Conservation (phyloP, 1,284 basidiomycete genomes). For the Cutaneotrichosporon sp. region DNA sequence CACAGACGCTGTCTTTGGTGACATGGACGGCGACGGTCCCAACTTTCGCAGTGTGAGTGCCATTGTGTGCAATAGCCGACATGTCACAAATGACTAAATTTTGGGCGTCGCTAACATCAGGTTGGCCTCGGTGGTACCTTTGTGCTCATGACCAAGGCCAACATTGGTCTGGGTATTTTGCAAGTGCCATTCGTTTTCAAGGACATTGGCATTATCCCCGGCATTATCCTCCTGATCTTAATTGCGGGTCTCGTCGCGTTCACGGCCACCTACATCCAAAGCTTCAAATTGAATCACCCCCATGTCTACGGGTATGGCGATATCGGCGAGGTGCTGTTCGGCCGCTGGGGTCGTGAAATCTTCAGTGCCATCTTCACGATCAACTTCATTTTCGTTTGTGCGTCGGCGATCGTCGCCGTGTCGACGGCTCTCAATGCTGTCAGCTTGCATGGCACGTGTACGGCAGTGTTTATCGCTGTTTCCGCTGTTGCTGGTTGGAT, state of each 20-base stretch:
- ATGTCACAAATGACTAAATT: too few species aligned
- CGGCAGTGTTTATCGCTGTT: constrained; percentile 40
- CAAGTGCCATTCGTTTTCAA: constrained; percentile 32
- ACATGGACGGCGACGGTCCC: constrained; percentile 20
- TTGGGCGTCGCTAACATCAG: not conserved
- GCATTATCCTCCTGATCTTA: constrained; percentile 27
- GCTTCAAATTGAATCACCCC: constrained; percentile 28
- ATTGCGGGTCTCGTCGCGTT: constrained; percentile 36
- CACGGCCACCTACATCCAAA: constrained; percentile 26
- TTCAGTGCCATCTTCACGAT: constrained; percentile 4
- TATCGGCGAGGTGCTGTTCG: constrained; percentile 20
- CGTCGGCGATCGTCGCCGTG: constrained; percentile 31
- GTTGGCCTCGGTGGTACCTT: constrained; percentile 13
- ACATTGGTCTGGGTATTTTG: constrained; percentile 34
- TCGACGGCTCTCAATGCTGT: constrained; percentile 48
- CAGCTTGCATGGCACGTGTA: constrained; percentile 39
- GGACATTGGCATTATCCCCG: constrained; percentile 28
- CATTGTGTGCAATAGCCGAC: too few species aligned
- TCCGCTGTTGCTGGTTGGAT: constrained; percentile 27
- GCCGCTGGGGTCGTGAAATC: constrained; percentile 17
- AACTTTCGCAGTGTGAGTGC: constrained; percentile 25
- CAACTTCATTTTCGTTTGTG: constrained; percentile 21
- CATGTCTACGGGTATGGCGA: constrained; percentile 29
- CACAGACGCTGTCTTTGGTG: constrained; percentile 28
- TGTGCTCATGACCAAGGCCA: constrained; percentile 25